Evolutionary conservation across 352 stramenopile genomes (phyloP).

Genomic region (Albugo laibachii): DNA sequence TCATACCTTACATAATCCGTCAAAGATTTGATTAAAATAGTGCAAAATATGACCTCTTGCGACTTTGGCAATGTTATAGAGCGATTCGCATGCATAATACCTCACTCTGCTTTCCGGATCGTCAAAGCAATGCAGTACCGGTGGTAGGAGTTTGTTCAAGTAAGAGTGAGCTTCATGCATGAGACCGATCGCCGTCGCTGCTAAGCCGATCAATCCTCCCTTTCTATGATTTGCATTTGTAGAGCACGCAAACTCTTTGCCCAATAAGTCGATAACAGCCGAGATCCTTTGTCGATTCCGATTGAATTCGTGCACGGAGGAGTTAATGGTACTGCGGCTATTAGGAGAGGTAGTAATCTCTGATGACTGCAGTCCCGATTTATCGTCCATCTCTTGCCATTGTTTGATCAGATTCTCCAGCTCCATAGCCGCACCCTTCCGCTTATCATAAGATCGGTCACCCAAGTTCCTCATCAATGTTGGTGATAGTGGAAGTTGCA

Average conservation of each 20-base stretch:
- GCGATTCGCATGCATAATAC: conserved; percentile 98
- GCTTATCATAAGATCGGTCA: conserved; percentile 98
- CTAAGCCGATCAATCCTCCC: conserved; percentile 95
- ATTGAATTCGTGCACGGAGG: conserved; percentile 13
- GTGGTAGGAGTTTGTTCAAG: conserved; percentile 88
- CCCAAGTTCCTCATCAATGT: conserved; percentile 83
- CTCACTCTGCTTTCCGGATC: conserved; percentile 93
- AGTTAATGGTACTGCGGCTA: conserved; percentile 3
- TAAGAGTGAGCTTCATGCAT: conserved; percentile 84
- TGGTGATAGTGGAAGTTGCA: conserved; percentile 51
- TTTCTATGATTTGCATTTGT: conserved; percentile 98
- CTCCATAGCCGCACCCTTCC: conserved; percentile 97
- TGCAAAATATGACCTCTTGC: conserved; percentile 85
- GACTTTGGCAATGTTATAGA: conserved; percentile 99
- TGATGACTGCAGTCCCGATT: conserved; percentile 2
- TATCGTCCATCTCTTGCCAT: conserved; percentile 80
- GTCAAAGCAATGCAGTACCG: conserved; percentile 98
- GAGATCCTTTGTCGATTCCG: conserved; percentile 68
- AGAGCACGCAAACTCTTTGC: conserved; percentile 95
- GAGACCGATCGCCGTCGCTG: conserved; percentile 93
- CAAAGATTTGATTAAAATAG: conserved; percentile 99
- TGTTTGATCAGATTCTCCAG: conserved; percentile 97
- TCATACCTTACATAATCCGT: conserved; percentile 73
- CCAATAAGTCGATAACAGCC: conserved; percentile 91
- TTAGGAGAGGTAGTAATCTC: background rate